These are phyloP conservation scores for Nelumbo lutea DNA, from an alignment of 164 flowering plant genomes.

Conservation along the genomic window DNA sequence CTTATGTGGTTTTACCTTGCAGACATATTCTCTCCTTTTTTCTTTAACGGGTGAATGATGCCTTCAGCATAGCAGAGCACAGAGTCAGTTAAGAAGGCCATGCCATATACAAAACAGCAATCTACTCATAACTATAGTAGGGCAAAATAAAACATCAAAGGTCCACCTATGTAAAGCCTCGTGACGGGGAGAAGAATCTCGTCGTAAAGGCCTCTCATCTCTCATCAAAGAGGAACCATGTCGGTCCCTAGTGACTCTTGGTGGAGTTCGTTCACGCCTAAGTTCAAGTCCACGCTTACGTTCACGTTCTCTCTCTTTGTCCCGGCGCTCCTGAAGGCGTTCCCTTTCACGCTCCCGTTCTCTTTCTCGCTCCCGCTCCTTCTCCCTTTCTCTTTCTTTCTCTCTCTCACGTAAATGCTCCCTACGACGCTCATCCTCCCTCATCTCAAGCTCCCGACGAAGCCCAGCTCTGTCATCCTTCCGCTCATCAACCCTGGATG, in stretches of 20 bases:
- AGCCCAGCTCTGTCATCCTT: constrained; percentile 64
- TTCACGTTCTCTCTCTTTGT: constrained; percentile 54
- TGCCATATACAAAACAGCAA: constrained; percentile 48
- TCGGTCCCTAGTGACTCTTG: constrained; percentile 60
- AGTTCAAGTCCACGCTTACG: constrained; percentile 55
- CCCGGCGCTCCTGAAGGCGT: constrained; percentile 30
- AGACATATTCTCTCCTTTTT: constrained; percentile 93
- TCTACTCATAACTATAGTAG: constrained; percentile 45
- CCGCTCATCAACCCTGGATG: constrained; percentile 50
- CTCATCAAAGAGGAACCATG: constrained; percentile 51
- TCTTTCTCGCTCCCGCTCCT: constrained; percentile 32
- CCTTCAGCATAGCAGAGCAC: constrained; percentile 95
- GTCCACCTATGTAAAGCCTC: constrained; percentile 89
- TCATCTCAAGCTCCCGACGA: constrained; percentile 61
- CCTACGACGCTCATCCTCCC: constrained; percentile 82
- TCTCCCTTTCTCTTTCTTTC: constrained; percentile 59
- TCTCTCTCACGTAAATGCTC: constrained; percentile 69
- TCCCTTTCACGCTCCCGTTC: constrained; percentile 35
- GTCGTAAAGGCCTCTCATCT: constrained; percentile 47
- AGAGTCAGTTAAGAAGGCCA: constrained; percentile 65
- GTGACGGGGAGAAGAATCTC: constrained; percentile 56
- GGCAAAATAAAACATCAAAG: constrained; percentile 50
- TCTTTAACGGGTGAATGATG: constrained; percentile 85
- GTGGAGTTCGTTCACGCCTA: constrained; percentile 70
- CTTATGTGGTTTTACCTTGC: constrained; percentile 85